Conservation (phyloP, 306 rosid genomes). For the Rosa rugosa region DNA sequence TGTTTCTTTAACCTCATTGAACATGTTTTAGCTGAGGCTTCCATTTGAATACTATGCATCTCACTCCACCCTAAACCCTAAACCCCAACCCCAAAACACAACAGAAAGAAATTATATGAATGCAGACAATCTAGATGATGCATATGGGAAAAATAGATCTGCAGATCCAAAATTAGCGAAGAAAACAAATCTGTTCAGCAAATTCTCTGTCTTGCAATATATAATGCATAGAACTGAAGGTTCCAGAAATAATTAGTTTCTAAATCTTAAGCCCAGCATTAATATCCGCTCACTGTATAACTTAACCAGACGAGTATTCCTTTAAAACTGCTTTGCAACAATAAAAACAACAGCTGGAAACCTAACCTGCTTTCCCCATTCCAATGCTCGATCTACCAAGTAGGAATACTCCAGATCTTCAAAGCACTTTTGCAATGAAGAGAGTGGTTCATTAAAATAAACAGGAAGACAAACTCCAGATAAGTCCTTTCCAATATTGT, state of each 20-base stretch:
- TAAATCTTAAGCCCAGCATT: neutral
- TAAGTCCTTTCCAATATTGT: constrained; percentile 96
- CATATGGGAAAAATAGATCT: neutral
- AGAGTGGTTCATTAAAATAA: constrained; percentile 97
- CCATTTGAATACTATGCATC: neutral
- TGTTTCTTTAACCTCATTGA: neutral
- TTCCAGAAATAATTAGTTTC: neutral
- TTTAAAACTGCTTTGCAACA: constrained; percentile 45
- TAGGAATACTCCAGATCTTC: constrained; percentile 96
- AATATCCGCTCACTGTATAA: constrained; percentile 18
- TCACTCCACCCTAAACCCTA: neutral
- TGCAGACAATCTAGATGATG: constrained; percentile 1
- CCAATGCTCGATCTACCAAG: constrained; percentile 88
- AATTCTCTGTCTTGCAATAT: neutral
- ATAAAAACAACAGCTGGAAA: constrained; percentile 47
- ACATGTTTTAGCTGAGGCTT: neutral
- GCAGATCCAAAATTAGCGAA: neutral
- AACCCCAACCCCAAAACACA: neutral
- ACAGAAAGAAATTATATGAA: neutral
- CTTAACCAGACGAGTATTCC: constrained; percentile 40
- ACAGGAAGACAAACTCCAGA: constrained; percentile 99
- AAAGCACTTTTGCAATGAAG: constrained; percentile 95
- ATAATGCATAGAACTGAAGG: neutral
- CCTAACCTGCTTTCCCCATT: constrained; percentile 98
- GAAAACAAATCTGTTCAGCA: neutral